Evolutionary conservation across 441 rosid species (phyloP), one percentile per base, ranked within the genome.

Genomic region (Sinapis alba): DNA sequence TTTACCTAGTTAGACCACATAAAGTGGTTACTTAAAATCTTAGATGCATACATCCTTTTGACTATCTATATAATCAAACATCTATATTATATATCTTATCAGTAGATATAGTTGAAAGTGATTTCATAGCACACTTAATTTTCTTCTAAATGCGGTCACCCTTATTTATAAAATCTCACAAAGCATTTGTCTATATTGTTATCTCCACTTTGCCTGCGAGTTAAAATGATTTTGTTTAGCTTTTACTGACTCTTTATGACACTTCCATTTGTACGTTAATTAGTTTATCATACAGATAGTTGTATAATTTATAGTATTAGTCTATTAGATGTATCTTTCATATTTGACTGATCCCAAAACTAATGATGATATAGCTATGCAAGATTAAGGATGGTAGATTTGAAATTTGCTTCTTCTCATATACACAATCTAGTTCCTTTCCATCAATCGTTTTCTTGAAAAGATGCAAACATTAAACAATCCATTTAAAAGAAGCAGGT

Each of bases 381-480:
- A 26, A 57, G 34, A 13, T 26, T 6, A 23, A 13, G 34, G 18
- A 24, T 1, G 32, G 18, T 8, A n/a, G 19, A 59, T 1, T 4
- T 53, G 59, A 53, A 51, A 7, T 19, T 51, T 19, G 3, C 23
- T 56, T 56, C 26, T 11, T 56, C 10, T 6, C 12, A 11, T 5
- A 56, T 5, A 56, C 4, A 61, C 3, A n/a, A 5, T 19, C 19
- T 58, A 1, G 36, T 65, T 58, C 18, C 24, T 26, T 30, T 60
- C n/a, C 41, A 26, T 59, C 68, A 20, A 73, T 68, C 56, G 56
- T 60, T 74, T 24, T 34, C 30, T 34, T 13, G 19, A 51, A 68
- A 75, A 68, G 19, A 61, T 53, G 19, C 43, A 74, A 28, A 58
- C 53, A n/a, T 32, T 12, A 28, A 30, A 26, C 6, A 43, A 47